These are phyloP conservation scores for Populus euphratica DNA, from an alignment of 345 rosid genomes.

Conservation along the genomic window DNA sequence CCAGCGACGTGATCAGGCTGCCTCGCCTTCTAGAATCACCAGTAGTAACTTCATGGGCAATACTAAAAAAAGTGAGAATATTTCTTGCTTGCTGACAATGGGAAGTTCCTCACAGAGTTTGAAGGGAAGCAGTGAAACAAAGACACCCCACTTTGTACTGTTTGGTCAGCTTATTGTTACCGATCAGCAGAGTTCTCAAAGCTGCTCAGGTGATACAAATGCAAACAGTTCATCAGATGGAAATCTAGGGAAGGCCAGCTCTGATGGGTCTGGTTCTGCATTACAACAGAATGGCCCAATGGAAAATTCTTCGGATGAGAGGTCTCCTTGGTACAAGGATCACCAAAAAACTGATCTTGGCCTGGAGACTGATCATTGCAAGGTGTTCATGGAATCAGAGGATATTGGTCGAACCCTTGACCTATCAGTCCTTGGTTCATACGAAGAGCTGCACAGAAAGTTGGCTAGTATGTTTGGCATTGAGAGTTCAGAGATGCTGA, in stretches of 20 bases:
- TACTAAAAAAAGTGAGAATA: constrained; percentile 30
- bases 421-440: constrained; percentile 66
- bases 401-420: constrained; percentile 81
- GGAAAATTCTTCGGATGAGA: constrained; percentile 68
- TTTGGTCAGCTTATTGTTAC: constrained; percentile 80
- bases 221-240: constrained; percentile 49
- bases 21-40: constrained; percentile 36
- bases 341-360: constrained; percentile 35
- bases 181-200: constrained; percentile 55
- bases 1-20: constrained; percentile 36
- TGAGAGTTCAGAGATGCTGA: constrained; percentile 57
- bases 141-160: constrained; percentile 64
- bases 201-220: constrained; percentile 57
- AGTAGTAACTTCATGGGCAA: constrained; percentile 21
- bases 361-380: constrained; percentile 70
- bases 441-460: constrained; percentile 64
- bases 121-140: constrained; percentile 44
- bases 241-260: constrained; percentile 48
- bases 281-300: constrained; percentile 33
- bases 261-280: constrained; percentile 58
- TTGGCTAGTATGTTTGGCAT: constrained; percentile 74
- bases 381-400: constrained; percentile 84
- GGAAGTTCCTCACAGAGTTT: constrained; percentile 42
- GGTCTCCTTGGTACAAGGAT: constrained; percentile 52
- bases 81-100: constrained; percentile 62